Conservation (phyloP, 345 rosid species). For the Lepidium sativum region DNA sequence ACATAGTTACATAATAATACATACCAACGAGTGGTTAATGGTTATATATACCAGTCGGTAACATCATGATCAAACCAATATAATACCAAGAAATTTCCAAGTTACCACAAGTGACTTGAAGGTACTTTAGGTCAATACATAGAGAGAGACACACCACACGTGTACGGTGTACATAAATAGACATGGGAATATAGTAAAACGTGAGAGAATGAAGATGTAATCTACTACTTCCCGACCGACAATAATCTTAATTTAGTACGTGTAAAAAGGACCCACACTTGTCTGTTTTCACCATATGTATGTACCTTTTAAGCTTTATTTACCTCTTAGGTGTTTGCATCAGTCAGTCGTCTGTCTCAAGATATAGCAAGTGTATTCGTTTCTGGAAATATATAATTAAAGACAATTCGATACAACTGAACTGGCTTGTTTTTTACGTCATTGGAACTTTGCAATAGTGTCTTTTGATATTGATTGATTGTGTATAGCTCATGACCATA, state of each 20-base stretch:
- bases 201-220: background rate
- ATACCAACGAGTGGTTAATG: background rate
- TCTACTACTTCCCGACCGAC: constrained; percentile 6
- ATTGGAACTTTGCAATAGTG: background rate
- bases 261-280: background rate
- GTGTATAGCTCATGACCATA: no score
- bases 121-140: background rate
- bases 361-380: background rate
- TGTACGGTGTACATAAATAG: background rate
- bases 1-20: background rate
- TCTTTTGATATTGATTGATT: no score
- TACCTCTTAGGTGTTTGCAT: constrained; percentile 16
- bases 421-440: background rate
- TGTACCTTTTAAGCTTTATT: background rate
- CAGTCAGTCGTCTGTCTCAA: constrained; percentile 11
- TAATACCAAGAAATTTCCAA: background rate
- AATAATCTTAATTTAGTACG: background rate
- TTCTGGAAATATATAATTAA: background rate
- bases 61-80: background rate
- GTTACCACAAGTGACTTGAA: background rate
- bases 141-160: background rate
- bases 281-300: background rate
- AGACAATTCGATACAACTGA: background rate
- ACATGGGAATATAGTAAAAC: background rate
- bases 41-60: background rate